Evolutionary conservation across 345 rosid genomes (phyloP).

Genomic region (Zanthoxylum bungeanum): DNA sequence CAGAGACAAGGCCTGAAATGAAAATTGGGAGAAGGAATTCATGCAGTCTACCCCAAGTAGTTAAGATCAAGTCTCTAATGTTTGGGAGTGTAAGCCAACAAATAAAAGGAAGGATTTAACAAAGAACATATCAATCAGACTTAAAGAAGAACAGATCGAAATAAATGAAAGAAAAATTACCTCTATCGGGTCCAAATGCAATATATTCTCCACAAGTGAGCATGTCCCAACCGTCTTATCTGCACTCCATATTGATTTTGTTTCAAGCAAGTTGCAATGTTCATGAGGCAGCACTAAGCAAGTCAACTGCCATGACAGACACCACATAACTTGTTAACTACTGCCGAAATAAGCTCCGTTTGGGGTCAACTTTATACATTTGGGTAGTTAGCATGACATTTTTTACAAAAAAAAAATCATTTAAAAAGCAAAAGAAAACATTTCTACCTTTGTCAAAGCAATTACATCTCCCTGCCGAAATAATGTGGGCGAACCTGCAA

Average conservation of each 20-base stretch:
- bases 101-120: background rate
- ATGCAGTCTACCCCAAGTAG: background rate
- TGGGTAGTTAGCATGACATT: background rate
- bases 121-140: background rate
- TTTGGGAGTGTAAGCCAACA: background rate
- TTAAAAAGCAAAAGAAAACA: background rate
- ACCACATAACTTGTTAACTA: constrained; percentile 8
- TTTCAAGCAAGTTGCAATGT: constrained; percentile 55
- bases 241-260: constrained; percentile 88
- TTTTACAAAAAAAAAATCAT: background rate
- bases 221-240: constrained; percentile 53
- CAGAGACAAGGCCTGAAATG: background rate
- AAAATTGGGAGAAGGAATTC: background rate
- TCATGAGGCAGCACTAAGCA: constrained; percentile 76
- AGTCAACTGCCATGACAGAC: constrained; percentile 48
- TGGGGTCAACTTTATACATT: constrained; percentile 8
- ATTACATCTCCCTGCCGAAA: constrained; percentile 67
- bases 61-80: background rate
- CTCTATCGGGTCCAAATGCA: constrained; percentile 88
- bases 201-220: constrained; percentile 71
- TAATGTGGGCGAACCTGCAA: constrained; percentile 50
- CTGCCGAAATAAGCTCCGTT: background rate
- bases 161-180: constrained; percentile 34
- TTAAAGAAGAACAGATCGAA: background rate
- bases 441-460: constrained; percentile 69